phyloP scores from a whole-genome alignment of 129 eudicot genomes.

The Silybum marianum region DNA sequence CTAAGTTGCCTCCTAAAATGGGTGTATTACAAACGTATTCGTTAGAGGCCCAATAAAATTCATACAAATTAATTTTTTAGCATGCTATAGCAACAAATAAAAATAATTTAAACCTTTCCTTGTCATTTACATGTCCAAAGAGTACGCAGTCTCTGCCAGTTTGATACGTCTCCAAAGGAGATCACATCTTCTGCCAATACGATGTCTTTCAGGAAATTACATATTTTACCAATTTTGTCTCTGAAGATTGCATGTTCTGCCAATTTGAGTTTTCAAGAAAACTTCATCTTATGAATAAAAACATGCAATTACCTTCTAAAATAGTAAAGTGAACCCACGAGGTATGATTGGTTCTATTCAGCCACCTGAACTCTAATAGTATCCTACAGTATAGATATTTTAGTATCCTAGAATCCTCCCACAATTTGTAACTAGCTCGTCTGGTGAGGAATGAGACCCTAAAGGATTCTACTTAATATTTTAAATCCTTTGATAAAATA shows the following conservation, averaged over 20 bases:
- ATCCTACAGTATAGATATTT: background rate
- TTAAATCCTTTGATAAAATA: background rate
- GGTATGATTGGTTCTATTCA: background rate
- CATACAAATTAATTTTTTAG: background rate
- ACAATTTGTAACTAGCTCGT: background rate
- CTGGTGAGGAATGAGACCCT: background rate
- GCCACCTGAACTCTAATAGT: background rate
- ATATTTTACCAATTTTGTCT: background rate
- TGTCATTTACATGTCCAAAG: background rate
- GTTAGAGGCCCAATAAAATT: background rate
- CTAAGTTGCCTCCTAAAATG: constrained; percentile 3
- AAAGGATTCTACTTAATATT: background rate
- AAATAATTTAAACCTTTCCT: background rate
- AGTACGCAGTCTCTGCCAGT: background rate
- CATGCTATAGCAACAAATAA: background rate
- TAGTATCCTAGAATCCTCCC: background rate
- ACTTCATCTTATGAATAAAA: background rate
- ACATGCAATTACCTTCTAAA: constrained; percentile 2
- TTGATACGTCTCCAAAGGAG: background rate
- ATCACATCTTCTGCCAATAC: background rate
- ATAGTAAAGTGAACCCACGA: background rate
- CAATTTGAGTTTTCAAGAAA: background rate
- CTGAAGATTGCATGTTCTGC: background rate
- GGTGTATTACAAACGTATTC: background rate
- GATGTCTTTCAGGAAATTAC: background rate